A percentile compares a stretch with the other conserved stretches of the same genome.
Evolutionary conservation across 2,329 filamentous ascomycete genomes (phyloP).

Genomic region (Fusarium sp.): DNA sequence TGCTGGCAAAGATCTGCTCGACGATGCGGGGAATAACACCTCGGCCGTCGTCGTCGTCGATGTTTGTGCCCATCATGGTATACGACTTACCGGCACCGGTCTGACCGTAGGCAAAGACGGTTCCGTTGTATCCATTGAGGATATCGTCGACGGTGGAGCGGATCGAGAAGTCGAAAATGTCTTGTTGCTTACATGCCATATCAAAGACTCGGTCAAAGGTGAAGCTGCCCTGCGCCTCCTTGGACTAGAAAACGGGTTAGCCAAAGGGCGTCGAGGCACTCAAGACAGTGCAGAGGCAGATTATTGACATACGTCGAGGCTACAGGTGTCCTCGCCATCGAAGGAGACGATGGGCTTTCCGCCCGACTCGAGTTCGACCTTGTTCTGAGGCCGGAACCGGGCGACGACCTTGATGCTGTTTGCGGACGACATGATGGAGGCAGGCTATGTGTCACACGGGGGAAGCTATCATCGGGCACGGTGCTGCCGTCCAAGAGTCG

Average conservation of each 20-base stretch:
- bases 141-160: slow-evolving; percentile 97
- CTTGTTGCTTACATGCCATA: slow-evolving; percentile 88
- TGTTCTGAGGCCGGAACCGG: slow-evolving; percentile 97
- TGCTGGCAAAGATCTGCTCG: slow-evolving; percentile 97
- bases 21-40: slow-evolving; percentile 98
- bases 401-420: slow-evolving; percentile 90
- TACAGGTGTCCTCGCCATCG: slow-evolving; percentile 88
- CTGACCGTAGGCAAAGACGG: slow-evolving; percentile 98
- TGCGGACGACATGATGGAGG: slow-evolving; percentile 64
- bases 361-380: slow-evolving; percentile 88
- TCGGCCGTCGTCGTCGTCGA: slow-evolving; percentile 87
- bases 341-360: slow-evolving; percentile 94
- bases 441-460: slow-evolving; percentile 37
- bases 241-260: slow-evolving; percentile 70
- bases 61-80: slow-evolving; percentile 87
- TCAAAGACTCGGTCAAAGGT: slow-evolving; percentile 99
- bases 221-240: slow-evolving; percentile 85
- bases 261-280: slow-evolving; percentile 3
- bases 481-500: slow-evolving; percentile 29
- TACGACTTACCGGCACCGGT: slow-evolving; percentile 99
- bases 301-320: slow-evolving; percentile 75
- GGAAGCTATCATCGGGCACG: slow-evolving; percentile 45
- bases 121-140: slow-evolving; percentile 98
- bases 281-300: neutral
- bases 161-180: slow-evolving; percentile 99